Evolutionary conservation across 345 rosid genomes (phyloP).

Genomic region (Aquilaria sinensis): DNA sequence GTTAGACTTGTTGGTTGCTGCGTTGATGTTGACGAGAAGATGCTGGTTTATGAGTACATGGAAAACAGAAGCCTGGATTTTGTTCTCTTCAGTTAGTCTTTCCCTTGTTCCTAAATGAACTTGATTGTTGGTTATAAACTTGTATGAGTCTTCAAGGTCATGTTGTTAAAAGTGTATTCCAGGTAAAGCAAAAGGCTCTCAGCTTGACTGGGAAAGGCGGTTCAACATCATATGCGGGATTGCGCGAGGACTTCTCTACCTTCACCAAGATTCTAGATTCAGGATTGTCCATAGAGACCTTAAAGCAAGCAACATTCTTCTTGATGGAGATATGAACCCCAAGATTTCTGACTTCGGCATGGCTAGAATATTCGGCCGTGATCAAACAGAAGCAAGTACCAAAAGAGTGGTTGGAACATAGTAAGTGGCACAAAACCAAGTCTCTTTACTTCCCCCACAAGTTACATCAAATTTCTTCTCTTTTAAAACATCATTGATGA

Average conservation of each 20-base stretch:
- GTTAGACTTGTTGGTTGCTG: conserved; percentile 72
- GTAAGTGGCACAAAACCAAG: conserved; percentile 33
- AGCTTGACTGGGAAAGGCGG: conserved; percentile 55
- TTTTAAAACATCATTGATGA: neutral
- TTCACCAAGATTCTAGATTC: conserved; percentile 79
- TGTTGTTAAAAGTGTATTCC: conserved; percentile 2
- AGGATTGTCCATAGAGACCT: conserved; percentile 79
- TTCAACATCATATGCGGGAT: conserved; percentile 59
- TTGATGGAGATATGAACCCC: conserved; percentile 58
- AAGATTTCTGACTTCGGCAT: conserved; percentile 85
- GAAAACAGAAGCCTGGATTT: conserved; percentile 71
- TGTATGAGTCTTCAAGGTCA: neutral
- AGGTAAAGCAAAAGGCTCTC: conserved; percentile 39
- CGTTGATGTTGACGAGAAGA: conserved; percentile 58
- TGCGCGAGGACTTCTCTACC: conserved; percentile 72
- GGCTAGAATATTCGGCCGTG: conserved; percentile 77
- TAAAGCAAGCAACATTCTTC: conserved; percentile 72
- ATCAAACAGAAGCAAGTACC: conserved; percentile 56
- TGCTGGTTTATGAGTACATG: conserved; percentile 84
- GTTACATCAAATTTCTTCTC: neutral
- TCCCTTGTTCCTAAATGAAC: neutral
- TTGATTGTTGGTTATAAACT: neutral
- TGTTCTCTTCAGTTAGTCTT: conserved; percentile 51
- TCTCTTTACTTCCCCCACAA: neutral
- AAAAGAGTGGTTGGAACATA: conserved; percentile 72